Base-by-base conservation (phyloP, 1,284 basidiomycete species). In the Malassezia brasiliensis region DNA sequence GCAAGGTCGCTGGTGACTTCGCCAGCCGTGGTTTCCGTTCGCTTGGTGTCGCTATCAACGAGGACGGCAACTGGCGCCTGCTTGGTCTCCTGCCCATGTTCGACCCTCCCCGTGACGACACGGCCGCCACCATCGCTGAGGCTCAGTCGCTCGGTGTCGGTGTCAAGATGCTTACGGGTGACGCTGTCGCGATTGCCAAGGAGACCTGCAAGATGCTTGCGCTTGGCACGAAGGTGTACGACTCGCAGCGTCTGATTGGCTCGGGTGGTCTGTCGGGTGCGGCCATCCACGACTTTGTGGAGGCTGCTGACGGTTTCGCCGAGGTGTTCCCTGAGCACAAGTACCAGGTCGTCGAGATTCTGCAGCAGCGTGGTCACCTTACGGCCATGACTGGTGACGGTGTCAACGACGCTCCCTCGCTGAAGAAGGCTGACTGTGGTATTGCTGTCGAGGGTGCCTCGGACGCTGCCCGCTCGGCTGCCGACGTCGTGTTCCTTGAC, bases 91-190 rank as follows among this genome's bases (percentile, higher is more conserved):
- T 79, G 58, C 75, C 77, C 67, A 76, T 76, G 78, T 78, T 77
- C 59, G 80, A 81, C 67, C 81, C 80, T 56, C 81, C 81, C 39
- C 78, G 80, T 50, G 63, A 70, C 32, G 80, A 82, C 70, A 81
- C 80, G 37, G 79, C 75, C 55, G 70, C 78, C 61, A 81, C 80
- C 36, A 80, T 81, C 61, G 76, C 75, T 32, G 81, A 81, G 70
- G 81, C 80, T 22, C 74, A 77, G 59, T 75, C 78, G 12, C 77
- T 82, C 38, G 80, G 81, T 60, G 78, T 81, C 54, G 68, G 75
- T 46, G 77, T 82, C 59, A 81, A 82, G 77, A 81, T 81, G 80
- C 76, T 81, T 51, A 81, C 80, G 39, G 80, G 80, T 62, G 80
- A 81, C 67, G 80, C 80, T 57, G 79, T 81, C 58, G 79, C 80